A percentile compares a stretch with the other conserved stretches of the same genome.
These are phyloP conservation scores for Phylloporus arenicola DNA, from an alignment of 768 basidiomycete species.

Conservation along the genomic window DNA sequence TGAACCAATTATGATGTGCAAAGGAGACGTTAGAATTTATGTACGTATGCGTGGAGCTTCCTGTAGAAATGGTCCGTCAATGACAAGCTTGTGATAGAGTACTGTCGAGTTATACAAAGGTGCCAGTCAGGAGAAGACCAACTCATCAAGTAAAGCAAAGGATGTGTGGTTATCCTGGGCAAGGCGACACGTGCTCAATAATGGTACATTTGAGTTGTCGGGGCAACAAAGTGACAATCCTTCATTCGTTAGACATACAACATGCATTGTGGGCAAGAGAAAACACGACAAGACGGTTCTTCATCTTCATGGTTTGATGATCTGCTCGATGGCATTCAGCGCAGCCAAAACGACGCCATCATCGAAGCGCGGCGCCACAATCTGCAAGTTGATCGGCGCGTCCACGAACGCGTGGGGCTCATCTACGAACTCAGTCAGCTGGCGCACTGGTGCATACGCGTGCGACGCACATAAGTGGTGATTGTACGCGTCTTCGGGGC, in stretches of 20 bases:
- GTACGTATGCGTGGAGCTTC: not conserved
- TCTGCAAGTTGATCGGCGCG: constrained; percentile 20
- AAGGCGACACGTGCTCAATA: too few relatives aligned
- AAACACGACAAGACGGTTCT: not conserved
- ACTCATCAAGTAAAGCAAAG: too few relatives aligned
- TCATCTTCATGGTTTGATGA: constrained; percentile 17
- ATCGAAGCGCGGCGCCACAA: constrained; percentile 22
- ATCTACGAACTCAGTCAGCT: constrained; percentile 14
- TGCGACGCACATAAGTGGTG: constrained; percentile 12
- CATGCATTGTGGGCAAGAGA: not conserved
- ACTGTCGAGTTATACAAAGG: too few relatives aligned
- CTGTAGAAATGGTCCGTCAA: not conserved
- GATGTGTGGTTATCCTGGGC: too few relatives aligned
- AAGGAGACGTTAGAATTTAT: not conserved
- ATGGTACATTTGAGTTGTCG: too few relatives aligned
- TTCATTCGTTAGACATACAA: too few relatives aligned
- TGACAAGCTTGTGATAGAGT: too few relatives aligned
- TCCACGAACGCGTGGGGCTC: constrained; percentile 14
- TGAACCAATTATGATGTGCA: not conserved
- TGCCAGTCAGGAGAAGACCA: too few relatives aligned
- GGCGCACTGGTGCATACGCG: not conserved
- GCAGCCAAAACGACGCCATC: constrained; percentile 27
- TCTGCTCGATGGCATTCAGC: constrained; percentile 20
- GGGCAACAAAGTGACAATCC: too few relatives aligned
- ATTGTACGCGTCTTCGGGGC: constrained; percentile 20